These are phyloP conservation scores for Notholithocarpus densiflorus DNA, from an alignment of 306 rosid genomes.

Conservation along the genomic window DNA sequence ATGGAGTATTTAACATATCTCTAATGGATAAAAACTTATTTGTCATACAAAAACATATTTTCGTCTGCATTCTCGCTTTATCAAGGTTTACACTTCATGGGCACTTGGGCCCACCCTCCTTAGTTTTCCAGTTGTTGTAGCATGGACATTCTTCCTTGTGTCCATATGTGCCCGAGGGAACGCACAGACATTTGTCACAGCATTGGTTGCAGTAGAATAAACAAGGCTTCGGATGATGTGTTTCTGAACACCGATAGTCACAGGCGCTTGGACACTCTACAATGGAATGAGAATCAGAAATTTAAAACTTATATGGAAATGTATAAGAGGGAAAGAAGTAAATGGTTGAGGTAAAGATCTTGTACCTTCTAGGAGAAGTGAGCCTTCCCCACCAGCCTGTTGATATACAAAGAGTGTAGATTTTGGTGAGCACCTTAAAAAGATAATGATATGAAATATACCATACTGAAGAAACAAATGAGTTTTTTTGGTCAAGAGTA, in stretches of 20 bases:
- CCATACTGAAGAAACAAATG: too few species aligned
- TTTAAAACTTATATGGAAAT: not conserved
- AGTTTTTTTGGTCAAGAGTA: too few species aligned
- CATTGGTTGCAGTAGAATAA: slow-evolving; percentile 31
- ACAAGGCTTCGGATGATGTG: slow-evolving; percentile 34
- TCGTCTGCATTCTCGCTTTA: too few species aligned
- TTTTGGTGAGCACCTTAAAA: not conserved
- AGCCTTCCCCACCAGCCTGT: not conserved
- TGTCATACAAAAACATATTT: too few species aligned
- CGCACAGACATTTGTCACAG: slow-evolving; percentile 32
- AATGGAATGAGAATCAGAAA: not conserved
- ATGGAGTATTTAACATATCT: too few species aligned
- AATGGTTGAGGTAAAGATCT: not conserved
- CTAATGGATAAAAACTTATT: too few species aligned
- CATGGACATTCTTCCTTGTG: slow-evolving; percentile 39
- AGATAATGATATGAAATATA: not conserved
- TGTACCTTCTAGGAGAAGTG: not conserved
- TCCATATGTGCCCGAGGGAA: slow-evolving; percentile 37
- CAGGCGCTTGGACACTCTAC: slow-evolving; percentile 29
- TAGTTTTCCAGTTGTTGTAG: slow-evolving; percentile 34
- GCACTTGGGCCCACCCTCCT: slow-evolving; percentile 28
- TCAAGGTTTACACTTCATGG: not conserved
- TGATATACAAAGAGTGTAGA: not conserved
- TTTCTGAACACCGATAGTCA: slow-evolving; percentile 21
- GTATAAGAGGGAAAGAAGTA: not conserved